Evolutionary conservation across 805 yeast species (phyloP), one percentile per base, ranked within the genome.

Genomic region (Metschnikowia cerradonensis): DNA sequence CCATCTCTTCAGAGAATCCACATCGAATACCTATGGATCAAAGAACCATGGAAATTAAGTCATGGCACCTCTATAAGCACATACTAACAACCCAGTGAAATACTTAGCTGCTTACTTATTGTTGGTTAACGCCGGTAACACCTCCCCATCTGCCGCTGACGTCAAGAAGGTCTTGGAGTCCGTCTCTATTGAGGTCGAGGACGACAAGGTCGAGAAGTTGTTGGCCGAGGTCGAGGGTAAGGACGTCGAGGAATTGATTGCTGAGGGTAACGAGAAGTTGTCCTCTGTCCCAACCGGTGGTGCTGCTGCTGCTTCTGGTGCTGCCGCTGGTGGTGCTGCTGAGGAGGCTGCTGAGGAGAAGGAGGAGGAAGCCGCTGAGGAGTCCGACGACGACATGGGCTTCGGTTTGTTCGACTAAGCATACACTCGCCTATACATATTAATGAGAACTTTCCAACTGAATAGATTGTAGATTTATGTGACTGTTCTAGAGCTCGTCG

Each of bases 41-140:
- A 2, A 5, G n/a, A 37, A 17, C 22, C 23, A 17, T 37, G 23
- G 13, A 37, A 13, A 37, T 8, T 20, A 37, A 10, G n/a, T 23
- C 40, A 6, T 14, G 41, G n/a, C 23, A 31, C 23, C 45, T 32
- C 20, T 20, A 19, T 14, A 11, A 45, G 19, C 48, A 10, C 15
- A 45, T 64, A 65, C 70, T 66, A 66, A 66, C 69, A 31, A 26
- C 34, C 5, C 45, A 70, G 72, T 71, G 76, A 71, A 71, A 70
- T 71, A 71, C 75, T 67, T 71, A 64, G 76, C 76, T 66, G 76
- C 76, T 63, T 71, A 71, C 73, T 70, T 71, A 64, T 70, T 71
- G 67, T 71, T 71, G 67, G 73, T 70, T 58, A 70, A 70, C 72
- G 75, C 74, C 67, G 76, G 76, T 61, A 71, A 71, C 72, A 57